phyloP scores from a whole-genome alignment of 2,329 filamentous ascomycete genomes.

The Epichloe uncinata region DNA sequence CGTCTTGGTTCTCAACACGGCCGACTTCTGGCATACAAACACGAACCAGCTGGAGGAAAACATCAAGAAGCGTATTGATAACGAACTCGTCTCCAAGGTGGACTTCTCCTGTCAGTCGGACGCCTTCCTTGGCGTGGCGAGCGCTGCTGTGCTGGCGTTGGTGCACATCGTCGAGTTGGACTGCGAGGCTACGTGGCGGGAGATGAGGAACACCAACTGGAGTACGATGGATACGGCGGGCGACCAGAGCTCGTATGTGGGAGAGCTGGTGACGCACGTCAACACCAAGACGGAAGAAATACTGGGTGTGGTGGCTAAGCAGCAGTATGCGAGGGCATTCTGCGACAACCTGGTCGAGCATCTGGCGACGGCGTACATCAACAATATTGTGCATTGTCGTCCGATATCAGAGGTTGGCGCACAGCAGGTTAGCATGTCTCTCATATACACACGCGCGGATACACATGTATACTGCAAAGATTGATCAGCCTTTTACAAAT shows the following conservation, averaged over 20 bases:
- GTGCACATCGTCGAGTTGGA: constrained; percentile 73
- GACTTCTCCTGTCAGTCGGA: constrained; percentile 90
- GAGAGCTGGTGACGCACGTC: constrained; percentile 62
- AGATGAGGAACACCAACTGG: constrained; percentile 97
- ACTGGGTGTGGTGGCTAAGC: constrained; percentile 67
- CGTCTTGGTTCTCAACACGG: constrained; percentile 83
- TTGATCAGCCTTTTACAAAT: neutral
- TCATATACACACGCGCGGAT: too few relatives aligned
- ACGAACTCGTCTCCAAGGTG: constrained; percentile 59
- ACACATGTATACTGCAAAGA: too few relatives aligned
- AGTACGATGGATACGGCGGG: constrained; percentile 83
- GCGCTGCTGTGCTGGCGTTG: constrained; percentile 68
- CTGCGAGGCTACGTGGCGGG: constrained; percentile 80
- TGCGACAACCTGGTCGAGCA: constrained; percentile 92
- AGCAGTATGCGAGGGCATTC: constrained; percentile 87
- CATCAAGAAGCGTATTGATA: constrained; percentile 80
- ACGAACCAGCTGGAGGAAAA: constrained; percentile 90
- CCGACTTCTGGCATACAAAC: constrained; percentile 93
- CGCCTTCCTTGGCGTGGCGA: constrained; percentile 88
- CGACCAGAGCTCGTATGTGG: constrained; percentile 86
- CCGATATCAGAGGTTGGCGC: constrained; percentile 90
- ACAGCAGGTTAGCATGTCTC: constrained; percentile 53
- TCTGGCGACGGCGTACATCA: constrained; percentile 64
- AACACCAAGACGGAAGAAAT: constrained; percentile 63
- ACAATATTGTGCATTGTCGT: constrained; percentile 74